phyloP scores from a whole-genome alignment of 352 stramenopile species.

The Aphanomyces cochlioides region DNA sequence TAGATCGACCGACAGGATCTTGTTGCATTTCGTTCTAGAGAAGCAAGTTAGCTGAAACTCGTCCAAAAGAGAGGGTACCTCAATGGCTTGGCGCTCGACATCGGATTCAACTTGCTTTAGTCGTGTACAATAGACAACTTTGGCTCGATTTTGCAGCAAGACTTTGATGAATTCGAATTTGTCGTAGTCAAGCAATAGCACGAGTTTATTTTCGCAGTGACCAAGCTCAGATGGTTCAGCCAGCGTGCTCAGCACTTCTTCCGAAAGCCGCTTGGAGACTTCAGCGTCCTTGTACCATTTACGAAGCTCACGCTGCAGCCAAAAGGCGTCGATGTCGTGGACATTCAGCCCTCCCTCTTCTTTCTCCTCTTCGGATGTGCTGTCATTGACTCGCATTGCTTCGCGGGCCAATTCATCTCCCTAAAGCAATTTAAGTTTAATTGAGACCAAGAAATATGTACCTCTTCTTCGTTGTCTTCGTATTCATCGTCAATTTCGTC shows the following conservation, averaged over 20 bases:
- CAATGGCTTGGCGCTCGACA: slow-evolving; percentile 84
- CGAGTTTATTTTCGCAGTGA: slow-evolving; percentile 95
- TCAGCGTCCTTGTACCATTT: slow-evolving; percentile 96
- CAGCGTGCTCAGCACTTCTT: slow-evolving; percentile 83
- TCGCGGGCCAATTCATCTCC: slow-evolving; percentile 52
- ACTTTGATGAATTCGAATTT: slow-evolving; percentile 99
- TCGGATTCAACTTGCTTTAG: slow-evolving; percentile 96
- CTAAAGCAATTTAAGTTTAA: slow-evolving; percentile 24
- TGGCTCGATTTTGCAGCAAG: slow-evolving; percentile 93
- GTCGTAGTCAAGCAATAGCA: slow-evolving; percentile 97
- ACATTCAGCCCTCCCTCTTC: slow-evolving; percentile 81
- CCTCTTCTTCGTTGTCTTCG: slow-evolving; percentile 51
- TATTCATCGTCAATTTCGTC: slow-evolving; percentile 82
- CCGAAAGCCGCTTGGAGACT: slow-evolving; percentile 87
- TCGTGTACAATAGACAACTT: slow-evolving; percentile 95
- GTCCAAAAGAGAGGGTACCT: slow-evolving; percentile 39
- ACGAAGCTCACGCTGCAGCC: slow-evolving; percentile 94
- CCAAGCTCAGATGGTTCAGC: slow-evolving; percentile 69
- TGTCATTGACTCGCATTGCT: slow-evolving; percentile 74
- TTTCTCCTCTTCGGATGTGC: slow-evolving; percentile 49
- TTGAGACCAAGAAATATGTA: background rate
- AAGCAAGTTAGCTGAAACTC: background rate
- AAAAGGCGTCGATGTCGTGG: slow-evolving; percentile 98
- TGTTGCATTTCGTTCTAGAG: slow-evolving; percentile 68
- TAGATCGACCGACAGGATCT: slow-evolving; percentile 79